Base-by-base conservation (phyloP, 1,284 basidiomycete genomes). In the Puccinia polysora region DNA sequence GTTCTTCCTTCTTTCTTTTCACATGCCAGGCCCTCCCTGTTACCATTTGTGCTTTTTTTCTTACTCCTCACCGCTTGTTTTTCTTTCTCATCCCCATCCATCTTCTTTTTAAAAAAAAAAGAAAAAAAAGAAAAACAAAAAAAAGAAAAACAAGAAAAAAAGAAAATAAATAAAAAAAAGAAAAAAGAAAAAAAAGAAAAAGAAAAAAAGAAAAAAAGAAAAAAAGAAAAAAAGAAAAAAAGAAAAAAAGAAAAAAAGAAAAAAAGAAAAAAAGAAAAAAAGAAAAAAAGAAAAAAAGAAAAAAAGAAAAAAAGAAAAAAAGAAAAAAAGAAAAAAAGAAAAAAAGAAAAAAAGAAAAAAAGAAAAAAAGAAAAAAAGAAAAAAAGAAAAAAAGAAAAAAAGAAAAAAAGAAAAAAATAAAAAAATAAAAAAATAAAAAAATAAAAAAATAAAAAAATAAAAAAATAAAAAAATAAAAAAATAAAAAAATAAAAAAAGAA, bases 161-260 rank as follows among this genome's bases (percentile, higher is more conserved):
- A n/a, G n/a, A n/a, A n/a, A n/a, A n/a, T n/a, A n/a, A n/a, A n/a
- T n/a, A 45, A 45, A 45, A 45, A 45, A 45, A n/a, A 45, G n/a
- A 45, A 45, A 45, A 45, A 45, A 45, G 40, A 45, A 45, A 45
- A 45, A 45, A 45, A 45, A 45, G 40, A 45, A 45, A 45, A 45
- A 45, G n/a, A 45, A 45, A n/a, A 45, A 45, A 45, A 45, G n/a
- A 45, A 45, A 45, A n/a, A 45, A 45, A 45, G n/a, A 45, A 45
- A 45, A 45, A n/a, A 45, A 45, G n/a, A 45, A 45, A 45, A 45
- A 45, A n/a, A 10, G n/a, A 45, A 45, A 45, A 45, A 45, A 45
- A 45, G 10, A 45, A 45, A 10, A 45, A 45, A 45, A 45, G n/a
- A 45, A 45, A 45, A 10, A 45, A 45, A 45, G n/a, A 45, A 45